Evolutionary conservation across 495 filamentous ascomycete genomes (phyloP).

Genomic region (Aspergillus conjunctus): DNA sequence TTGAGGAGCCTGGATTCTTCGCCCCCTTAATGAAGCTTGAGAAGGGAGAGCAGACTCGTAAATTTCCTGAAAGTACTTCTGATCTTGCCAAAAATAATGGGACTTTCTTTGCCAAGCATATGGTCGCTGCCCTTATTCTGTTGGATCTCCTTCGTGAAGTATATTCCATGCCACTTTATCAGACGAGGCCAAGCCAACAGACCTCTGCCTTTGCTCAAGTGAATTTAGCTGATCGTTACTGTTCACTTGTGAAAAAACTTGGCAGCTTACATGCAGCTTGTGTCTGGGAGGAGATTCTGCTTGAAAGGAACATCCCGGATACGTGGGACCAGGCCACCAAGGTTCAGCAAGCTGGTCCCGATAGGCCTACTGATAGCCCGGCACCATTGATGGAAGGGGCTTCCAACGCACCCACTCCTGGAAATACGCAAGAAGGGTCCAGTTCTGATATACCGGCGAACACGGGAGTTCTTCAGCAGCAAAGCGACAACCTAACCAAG

Average conservation of each 20-base stretch:
- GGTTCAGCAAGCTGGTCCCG: conserved; percentile 51
- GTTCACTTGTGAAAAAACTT: conserved; percentile 64
- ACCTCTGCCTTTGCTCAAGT: conserved; percentile 65
- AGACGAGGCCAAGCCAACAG: conserved; percentile 55
- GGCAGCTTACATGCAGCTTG: conserved; percentile 76
- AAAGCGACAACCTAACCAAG: conserved; percentile 40
- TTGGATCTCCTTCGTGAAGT: conserved; percentile 70
- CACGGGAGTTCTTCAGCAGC: conserved; percentile 34
- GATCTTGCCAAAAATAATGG: conserved; percentile 53
- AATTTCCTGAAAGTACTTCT: neutral
- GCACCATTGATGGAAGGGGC: conserved; percentile 28
- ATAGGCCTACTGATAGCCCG: conserved; percentile 44
- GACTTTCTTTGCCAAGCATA: conserved; percentile 72
- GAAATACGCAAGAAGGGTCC: conserved; percentile 24
- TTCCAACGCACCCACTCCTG: conserved; percentile 21
- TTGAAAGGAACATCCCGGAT: conserved; percentile 67
- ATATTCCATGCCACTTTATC: conserved; percentile 67
- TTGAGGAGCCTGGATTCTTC: conserved; percentile 64
- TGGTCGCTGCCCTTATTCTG: conserved; percentile 74
- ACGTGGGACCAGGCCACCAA: conserved; percentile 67
- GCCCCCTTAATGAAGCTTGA: conserved; percentile 54
- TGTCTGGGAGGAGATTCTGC: conserved; percentile 77
- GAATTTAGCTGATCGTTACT: conserved; percentile 80
- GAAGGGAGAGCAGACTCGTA: conserved; percentile 19
- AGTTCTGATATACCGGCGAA: conserved; percentile 28